Conservation (phyloP, 2,329 filamentous ascomycete species). For the Cryoendolithus antarcticus region DNA sequence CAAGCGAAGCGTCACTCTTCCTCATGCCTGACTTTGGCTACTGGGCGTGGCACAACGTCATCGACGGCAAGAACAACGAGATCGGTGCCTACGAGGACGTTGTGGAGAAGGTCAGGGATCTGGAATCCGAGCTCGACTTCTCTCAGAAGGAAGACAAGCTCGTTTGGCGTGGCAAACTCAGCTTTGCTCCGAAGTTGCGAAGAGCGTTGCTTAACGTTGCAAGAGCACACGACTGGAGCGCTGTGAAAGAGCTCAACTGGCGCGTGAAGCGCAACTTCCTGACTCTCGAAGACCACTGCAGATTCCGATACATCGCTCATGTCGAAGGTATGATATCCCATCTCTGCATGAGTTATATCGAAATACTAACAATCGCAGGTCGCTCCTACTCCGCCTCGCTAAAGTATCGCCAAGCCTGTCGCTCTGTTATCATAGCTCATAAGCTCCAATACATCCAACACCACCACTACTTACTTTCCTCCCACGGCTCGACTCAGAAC, state of each 20-base stretch:
- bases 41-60: conserved; percentile 42
- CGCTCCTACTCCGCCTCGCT: conserved; percentile 22
- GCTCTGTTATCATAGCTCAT: conserved; percentile 38
- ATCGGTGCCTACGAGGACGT: conserved; percentile 18
- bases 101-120: conserved; percentile 17
- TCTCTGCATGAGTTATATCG: neutral
- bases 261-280: conserved; percentile 12
- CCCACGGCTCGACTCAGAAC: conserved; percentile 13
- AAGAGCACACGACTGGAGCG: conserved; percentile 22
- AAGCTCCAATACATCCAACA: conserved; percentile 37
- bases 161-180: conserved; percentile 20
- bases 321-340: conserved; percentile 13
- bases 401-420: conserved; percentile 23
- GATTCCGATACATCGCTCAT: conserved; percentile 15
- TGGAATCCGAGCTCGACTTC: conserved; percentile 2
- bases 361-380: conserved; percentile 11
- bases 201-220: conserved; percentile 20
- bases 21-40: conserved; percentile 45
- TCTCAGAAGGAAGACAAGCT: conserved; percentile 10
- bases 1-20: conserved; percentile 29
- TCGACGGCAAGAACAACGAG: conserved; percentile 27
- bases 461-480: conserved; percentile 25
- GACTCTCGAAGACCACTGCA: conserved; percentile 15
- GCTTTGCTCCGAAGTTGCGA: conserved; percentile 16
- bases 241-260: conserved; percentile 21